A percentile compares a stretch with the other conserved stretches of the same genome.
phyloP scores from a whole-genome alignment of 495 filamentous ascomycete species.

The Collariella sp. region DNA sequence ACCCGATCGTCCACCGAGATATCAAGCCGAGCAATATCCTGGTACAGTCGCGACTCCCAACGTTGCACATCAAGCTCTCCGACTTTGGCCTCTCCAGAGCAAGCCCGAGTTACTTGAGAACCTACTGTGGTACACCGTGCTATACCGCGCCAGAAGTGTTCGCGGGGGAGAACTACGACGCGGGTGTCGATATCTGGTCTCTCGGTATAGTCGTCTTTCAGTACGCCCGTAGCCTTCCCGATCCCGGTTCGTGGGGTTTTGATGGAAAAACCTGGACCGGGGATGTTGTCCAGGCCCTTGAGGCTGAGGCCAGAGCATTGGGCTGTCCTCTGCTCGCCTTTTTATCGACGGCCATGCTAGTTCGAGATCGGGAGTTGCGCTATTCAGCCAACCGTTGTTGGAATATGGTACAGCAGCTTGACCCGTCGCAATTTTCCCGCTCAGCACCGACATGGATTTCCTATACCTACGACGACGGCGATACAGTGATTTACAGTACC shows the following conservation, averaged over 20 bases:
- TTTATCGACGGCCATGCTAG: background rate
- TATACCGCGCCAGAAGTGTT: background rate
- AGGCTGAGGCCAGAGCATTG: background rate
- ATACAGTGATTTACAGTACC: no score
- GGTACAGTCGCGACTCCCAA: background rate
- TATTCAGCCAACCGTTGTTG: background rate
- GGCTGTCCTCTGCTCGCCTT: background rate
- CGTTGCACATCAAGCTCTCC: background rate
- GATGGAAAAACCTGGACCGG: background rate
- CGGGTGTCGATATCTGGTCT: background rate
- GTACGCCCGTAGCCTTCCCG: background rate
- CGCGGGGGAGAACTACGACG: background rate
- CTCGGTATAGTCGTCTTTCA: background rate
- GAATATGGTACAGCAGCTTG: background rate
- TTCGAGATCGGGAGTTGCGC: background rate
- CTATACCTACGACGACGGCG: background rate
- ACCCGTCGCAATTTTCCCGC: background rate
- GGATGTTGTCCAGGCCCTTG: background rate
- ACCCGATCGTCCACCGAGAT: slow-evolving; percentile 7
- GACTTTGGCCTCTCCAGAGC: background rate
- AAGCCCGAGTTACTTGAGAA: background rate
- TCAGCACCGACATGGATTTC: background rate
- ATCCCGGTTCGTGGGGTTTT: background rate
- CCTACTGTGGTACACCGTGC: background rate
- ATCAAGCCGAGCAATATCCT: slow-evolving; percentile 10